Base-by-base conservation (phyloP, 371 early-diverging fungal genomes). In the Zancudomyces culisetae region DNA sequence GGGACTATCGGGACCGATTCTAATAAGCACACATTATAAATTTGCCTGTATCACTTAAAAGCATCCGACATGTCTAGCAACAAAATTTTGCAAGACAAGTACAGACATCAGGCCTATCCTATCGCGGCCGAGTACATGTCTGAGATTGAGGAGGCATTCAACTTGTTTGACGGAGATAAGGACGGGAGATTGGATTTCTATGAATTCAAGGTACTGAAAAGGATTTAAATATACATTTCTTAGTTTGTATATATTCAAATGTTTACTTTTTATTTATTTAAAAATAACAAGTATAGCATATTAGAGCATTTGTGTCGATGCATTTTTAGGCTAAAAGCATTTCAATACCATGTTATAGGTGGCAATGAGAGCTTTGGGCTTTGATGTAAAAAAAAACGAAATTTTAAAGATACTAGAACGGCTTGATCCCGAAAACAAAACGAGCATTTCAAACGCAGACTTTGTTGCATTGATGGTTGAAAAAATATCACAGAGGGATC, bases 361-460 rank as follows among this genome's bases (percentile, higher is more conserved):
- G 2, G 81, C 81, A 12, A 77, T 84, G 78, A 62, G 81, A 24
- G 84, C 85, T 10, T 68, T 84, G 6, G 84, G 85, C 3, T 83
- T 84, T 63, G 79, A 84, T 47, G 64, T 67, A 10, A 80, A 78
- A 61, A 83, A 80, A 58, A 65, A 74, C 18, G 85, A 85, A 40
- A 75, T 84, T 2, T 54, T 85, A 20, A 75, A 75, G 47, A 63
- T 82, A n/a, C 55, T 85, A 13, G 48, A 70, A 22, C 70, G 73
- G 46, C 59, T 67, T 45, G 83, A 78, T 53, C 68, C 71, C 24
- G 58, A 55, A 50, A 76, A 73, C 26, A 63, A 62, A 4, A 69
- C 70, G 2, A 51, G 70, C 28, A 79, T 84, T 42, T 64, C 70
- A 23, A 70, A 64, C 46, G 78, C 75, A 1, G 80, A 78, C 51